Evolutionary conservation across 495 filamentous ascomycete species (phyloP), one percentile per base, ranked within the genome.

Genomic region (Daldinia caldariorum): DNA sequence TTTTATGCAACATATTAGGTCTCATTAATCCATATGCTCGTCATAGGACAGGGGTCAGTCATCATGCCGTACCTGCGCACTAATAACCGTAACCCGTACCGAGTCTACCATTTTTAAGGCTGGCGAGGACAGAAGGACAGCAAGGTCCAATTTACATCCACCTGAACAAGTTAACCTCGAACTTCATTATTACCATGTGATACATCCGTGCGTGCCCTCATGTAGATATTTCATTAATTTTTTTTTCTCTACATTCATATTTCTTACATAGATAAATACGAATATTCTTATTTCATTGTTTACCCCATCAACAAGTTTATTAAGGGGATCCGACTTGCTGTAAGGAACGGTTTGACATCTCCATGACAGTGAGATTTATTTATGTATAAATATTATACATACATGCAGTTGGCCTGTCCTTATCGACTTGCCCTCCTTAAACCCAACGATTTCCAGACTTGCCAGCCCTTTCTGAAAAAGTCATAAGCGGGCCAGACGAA

Each of bases 121-220:
- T 71, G 69, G 67, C 63, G 56, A 60, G 57, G 57, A 70, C 61
- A 64, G 13, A 60, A 60, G 57, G 57, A 70, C 61, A 64, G 13
- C 18, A 67, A 62, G 22, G 29, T 47, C 56, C 43, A 67, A 35
- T 35, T 35, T 10, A 35, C 34, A 35, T 35, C 34, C 34, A 35
- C 26, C 26, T 26, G 26, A 26, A 3, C 26, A 26, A 26, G 63
- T 58, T 26, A 58, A 50, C 39, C 10, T 38, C 22, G 6, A 4
- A 43, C 13, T 43, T 50, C 26, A 26, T 26, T n/a, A 47, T 49
- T 63, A 47, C 63, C 69, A 72, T 67, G 63, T 72, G 63, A 72
- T 67, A 59, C 50, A 31, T 54, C 32, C 12, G 10, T 56, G 14
- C 12, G 10, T 56, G 14, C 37, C 59, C 22, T 49, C 37, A 16